Base-by-base conservation (phyloP, 2,329 filamentous ascomycete species). In the Aspergillus pseudonomiae region DNA sequence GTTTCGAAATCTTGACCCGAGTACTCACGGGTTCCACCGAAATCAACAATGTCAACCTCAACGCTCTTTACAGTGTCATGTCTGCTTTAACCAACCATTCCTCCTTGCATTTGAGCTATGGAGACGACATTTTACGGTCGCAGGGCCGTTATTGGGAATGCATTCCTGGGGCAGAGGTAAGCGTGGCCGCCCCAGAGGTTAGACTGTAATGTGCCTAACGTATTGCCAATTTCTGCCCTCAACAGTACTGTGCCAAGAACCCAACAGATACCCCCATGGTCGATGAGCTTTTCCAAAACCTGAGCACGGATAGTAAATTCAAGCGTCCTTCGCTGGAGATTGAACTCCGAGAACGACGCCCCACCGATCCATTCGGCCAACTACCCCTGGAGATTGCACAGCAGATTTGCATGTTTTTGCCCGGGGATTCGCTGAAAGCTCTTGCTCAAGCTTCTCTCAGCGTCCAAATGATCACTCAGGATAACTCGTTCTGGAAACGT, bases 101-200 rank as follows among this genome's bases (percentile, higher is more conserved):
- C 3, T 64, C 68, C 3, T 28, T 70, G 30, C 58, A 66, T 6
- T 52, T 70, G n/a, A 63, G 48, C 50, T 70, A 70, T 14, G 68
- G 68, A 11, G 57, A 62, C 12, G 67, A 70, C 45, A 57, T 69
- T 19, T 36, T 45, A 16, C 64, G 61, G n/a, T 64, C 68, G 4
- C 68, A 70, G 32, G 67, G 68, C n/a, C 68, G 67, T 45, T 69
- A 69, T 39, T 70, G 68, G 68, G 67, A 69, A 41, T 69, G 65
- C 46, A 66, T 69, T 16, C 67, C 68, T 5, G 68, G 68, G 16
- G 63, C 65, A 19, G 68, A 70, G 67, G 68, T 61, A 61, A 61
- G 67, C 21, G 30, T 7, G 53, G 12, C 16, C 30, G 14, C 30
- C 3, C 2, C 30, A 28, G n/a, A 36, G 14, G 52, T 10, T 45